Percentiles rank a stretch among this genome's conserved stretches.
These are phyloP conservation scores for Calonectria montana DNA, from an alignment of 2,329 filamentous ascomycete species.

Conservation along the genomic window DNA sequence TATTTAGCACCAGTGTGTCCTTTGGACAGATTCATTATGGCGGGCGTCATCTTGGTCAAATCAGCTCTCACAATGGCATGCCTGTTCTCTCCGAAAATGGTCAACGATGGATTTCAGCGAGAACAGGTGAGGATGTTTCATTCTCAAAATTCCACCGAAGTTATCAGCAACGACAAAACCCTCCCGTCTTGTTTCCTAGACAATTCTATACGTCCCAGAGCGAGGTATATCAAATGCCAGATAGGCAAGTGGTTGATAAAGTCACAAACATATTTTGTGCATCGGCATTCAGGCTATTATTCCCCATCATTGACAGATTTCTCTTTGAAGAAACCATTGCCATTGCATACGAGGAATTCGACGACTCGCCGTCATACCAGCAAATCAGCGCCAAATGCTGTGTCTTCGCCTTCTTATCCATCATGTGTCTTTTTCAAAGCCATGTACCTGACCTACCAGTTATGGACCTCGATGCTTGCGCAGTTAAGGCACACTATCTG, in stretches of 20 bases:
- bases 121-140: slow-evolving; percentile 31
- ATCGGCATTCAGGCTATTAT: slow-evolving; percentile 54
- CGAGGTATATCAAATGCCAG: slow-evolving; percentile 30
- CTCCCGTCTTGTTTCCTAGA: slow-evolving; percentile 3
- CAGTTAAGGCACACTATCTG: slow-evolving; percentile 53
- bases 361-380: slow-evolving; percentile 31
- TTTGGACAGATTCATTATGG: slow-evolving; percentile 40
- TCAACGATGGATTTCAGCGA: slow-evolving; percentile 31
- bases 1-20: slow-evolving; percentile 27
- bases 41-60: slow-evolving; percentile 37
- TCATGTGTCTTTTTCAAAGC: slow-evolving; percentile 41
- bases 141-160: slow-evolving; percentile 5
- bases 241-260: slow-evolving; percentile 42
- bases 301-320: slow-evolving; percentile 58
- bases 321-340: slow-evolving; percentile 58
- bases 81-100: slow-evolving; percentile 36
- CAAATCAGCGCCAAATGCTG: slow-evolving; percentile 55
- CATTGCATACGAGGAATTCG: slow-evolving; percentile 52
- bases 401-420: slow-evolving; percentile 58
- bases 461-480: slow-evolving; percentile 54
- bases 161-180: background rate
- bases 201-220: slow-evolving; percentile 2
- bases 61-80: slow-evolving; percentile 40
- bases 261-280: slow-evolving; percentile 37
- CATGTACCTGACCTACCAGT: slow-evolving; percentile 22